Conservation (phyloP, 139 green algal genomes). For the Tetratostichococcus sp. region DNA sequence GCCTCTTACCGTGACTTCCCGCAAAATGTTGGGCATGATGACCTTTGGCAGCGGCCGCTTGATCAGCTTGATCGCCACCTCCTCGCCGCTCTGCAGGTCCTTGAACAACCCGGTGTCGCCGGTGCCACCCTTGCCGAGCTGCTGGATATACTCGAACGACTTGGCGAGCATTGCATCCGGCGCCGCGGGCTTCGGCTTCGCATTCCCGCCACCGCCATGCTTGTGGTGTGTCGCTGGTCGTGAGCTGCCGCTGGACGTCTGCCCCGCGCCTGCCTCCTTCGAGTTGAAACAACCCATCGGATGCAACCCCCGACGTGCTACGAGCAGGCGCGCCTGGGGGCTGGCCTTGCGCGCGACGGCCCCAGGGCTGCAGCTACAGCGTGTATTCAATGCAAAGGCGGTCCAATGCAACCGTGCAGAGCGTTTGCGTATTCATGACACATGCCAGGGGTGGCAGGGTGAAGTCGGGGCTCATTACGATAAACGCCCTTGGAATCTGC, state of each 20-base stretch:
- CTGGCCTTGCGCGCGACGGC: too few relatives aligned
- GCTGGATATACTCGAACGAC: constrained; percentile 1
- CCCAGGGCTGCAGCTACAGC: too few relatives aligned
- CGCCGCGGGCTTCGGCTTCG: background rate
- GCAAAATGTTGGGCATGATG: constrained; percentile 51
- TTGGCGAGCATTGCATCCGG: background rate
- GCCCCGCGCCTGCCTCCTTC: background rate
- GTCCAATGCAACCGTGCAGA: too few relatives aligned
- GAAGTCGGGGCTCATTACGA: too few relatives aligned
- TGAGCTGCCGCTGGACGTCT: background rate
- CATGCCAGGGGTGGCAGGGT: too few relatives aligned
- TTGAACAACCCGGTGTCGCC: constrained; percentile 70
- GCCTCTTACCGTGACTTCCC: constrained; percentile 54
- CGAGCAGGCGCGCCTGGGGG: too few relatives aligned
- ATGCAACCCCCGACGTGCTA: too few relatives aligned
- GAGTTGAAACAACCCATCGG: background rate
- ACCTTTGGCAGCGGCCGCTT: constrained; percentile 59
- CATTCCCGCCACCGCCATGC: background rate
- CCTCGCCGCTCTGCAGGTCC: constrained; percentile 33
- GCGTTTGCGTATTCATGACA: too few relatives aligned
- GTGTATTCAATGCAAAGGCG: too few relatives aligned
- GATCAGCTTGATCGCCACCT: constrained; percentile 71
- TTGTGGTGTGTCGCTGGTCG: background rate
- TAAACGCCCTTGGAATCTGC: too few relatives aligned
- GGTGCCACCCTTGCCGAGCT: constrained; percentile 45